phyloP scores from a whole-genome alignment of 169 alveolate genomes.

The Eimeria brunetti region DNA sequence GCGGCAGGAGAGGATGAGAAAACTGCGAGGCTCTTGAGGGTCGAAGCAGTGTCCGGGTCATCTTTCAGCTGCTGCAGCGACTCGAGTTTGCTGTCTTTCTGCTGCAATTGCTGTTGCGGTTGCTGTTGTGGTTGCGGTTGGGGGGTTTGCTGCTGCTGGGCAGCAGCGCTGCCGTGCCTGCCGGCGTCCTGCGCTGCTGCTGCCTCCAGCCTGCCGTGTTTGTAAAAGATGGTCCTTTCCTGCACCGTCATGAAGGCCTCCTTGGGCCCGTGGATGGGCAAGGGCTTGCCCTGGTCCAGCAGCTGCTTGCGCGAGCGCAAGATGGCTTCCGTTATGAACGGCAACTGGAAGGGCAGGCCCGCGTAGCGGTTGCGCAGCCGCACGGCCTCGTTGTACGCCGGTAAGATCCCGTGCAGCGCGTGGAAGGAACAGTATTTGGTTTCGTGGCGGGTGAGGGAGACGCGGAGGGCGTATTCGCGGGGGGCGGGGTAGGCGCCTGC shows the following conservation, averaged over 20 bases:
- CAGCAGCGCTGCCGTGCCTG: background rate
- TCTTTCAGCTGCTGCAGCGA: background rate
- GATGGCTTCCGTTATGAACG: conserved; percentile 41
- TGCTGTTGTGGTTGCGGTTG: background rate
- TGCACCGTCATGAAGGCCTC: conserved; percentile 80
- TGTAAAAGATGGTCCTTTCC: conserved; percentile 70
- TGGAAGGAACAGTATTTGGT: conserved; percentile 74
- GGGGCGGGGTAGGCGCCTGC: conserved; percentile 28
- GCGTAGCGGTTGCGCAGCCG: conserved; percentile 66
- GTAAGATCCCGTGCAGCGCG: conserved; percentile 68
- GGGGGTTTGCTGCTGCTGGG: background rate
- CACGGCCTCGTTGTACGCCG: conserved; percentile 79
- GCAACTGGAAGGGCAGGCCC: conserved; percentile 69
- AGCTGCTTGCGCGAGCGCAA: conserved; percentile 23
- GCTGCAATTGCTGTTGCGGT: background rate
- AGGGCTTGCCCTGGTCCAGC: conserved; percentile 43
- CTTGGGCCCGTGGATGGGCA: conserved; percentile 54
- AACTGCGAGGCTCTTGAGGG: conserved; percentile 5
- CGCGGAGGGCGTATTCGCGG: conserved; percentile 75
- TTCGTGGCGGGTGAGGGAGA: conserved; percentile 71
- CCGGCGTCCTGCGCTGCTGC: background rate
- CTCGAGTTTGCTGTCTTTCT: background rate
- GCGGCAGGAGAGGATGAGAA: background rate
- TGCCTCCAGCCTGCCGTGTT: conserved; percentile 30
- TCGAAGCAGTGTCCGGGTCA: conserved; percentile 18